Evolutionary conservation across 345 rosid species (phyloP), one percentile per base, ranked within the genome.

Genomic region (Schrenkiella parvula): DNA sequence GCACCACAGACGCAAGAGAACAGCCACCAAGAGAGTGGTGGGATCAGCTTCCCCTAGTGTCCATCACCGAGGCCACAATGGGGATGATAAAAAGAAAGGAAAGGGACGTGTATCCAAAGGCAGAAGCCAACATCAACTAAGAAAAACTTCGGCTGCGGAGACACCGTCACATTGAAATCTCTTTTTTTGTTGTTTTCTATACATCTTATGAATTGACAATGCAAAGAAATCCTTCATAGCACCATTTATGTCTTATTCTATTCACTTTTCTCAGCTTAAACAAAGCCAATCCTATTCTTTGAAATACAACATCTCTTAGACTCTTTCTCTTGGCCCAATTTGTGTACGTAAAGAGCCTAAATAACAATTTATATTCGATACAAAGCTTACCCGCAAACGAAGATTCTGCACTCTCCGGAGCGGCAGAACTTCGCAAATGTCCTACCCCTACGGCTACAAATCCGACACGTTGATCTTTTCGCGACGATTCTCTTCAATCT

Each of bases 101-200:
- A 75, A 52, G 21, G 64, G 51, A 51, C 74, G 50, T 14, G 51
- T 71, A 35, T 78, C 80, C 5, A 89, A 81, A 77, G 62, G 61
- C 65, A 81, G 79, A 47, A 67, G 70, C 71, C 81, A 59, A 52
- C 71, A 57, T 39, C 82, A 77, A 61, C 70, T 55, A 59, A 68
- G 31, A 44, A 31, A 46, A 77, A 70, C 71, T 64, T 78, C 61
- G 53, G 12, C 26, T 68, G 58, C 74, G 34, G 63, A 68, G 51
- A 41, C 17, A 37, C 23, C 66, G 12, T 26, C 48, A 37, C 53
- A 57, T 4, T 65, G 71, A 73, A 6, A 22, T 25, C 50, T 35
- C 19, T 1, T 3, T 7, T 19, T 28, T 21, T n/a, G 14, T 1
- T 3, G 4, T 19, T 28, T 21, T n/a, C 7, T 50, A 34, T 35